Evolutionary conservation across 129 eudicot genomes (phyloP).

Genomic region (Flaveria brownii): DNA sequence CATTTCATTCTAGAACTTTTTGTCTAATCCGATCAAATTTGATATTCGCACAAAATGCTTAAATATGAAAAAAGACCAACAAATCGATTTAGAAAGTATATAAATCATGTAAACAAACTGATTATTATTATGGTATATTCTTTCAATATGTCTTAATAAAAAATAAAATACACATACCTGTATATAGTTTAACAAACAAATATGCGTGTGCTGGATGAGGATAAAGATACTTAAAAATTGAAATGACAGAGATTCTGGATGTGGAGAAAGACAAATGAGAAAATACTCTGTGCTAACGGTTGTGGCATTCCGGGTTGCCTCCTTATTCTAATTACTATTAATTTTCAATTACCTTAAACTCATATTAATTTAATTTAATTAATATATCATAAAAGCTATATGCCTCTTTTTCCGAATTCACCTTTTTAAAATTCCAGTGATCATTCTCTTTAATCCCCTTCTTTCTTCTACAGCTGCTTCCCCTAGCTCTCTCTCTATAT

Average conservation of each 20-base stretch:
- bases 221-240: conserved; percentile 7
- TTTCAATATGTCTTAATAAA: not conserved
- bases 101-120: not conserved
- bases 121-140: not conserved
- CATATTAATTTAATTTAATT: conserved; percentile 16
- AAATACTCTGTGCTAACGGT: conserved; percentile 46
- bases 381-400: conserved; percentile 30
- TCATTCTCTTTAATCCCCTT: conserved; percentile 48
- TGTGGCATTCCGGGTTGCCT: conserved; percentile 57
- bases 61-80: no score
- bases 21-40: no score
- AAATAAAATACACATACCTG: not conserved
- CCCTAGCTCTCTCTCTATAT: conserved; percentile 36
- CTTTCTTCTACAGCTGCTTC: conserved; percentile 68
- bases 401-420: conserved; percentile 54
- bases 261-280: conserved; percentile 69
- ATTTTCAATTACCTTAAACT: not conserved
- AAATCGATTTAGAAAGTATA: not conserved
- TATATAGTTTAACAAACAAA: not conserved
- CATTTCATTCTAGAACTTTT: no score
- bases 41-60: no score
- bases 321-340: conserved; percentile 37
- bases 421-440: conserved; percentile 45
- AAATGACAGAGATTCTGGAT: conserved; percentile 60
- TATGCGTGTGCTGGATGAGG: not conserved